Evolutionary conservation across 495 filamentous ascomycete species (phyloP), one percentile per base, ranked within the genome.

Genomic region (Hypoxylon subgilvum): DNA sequence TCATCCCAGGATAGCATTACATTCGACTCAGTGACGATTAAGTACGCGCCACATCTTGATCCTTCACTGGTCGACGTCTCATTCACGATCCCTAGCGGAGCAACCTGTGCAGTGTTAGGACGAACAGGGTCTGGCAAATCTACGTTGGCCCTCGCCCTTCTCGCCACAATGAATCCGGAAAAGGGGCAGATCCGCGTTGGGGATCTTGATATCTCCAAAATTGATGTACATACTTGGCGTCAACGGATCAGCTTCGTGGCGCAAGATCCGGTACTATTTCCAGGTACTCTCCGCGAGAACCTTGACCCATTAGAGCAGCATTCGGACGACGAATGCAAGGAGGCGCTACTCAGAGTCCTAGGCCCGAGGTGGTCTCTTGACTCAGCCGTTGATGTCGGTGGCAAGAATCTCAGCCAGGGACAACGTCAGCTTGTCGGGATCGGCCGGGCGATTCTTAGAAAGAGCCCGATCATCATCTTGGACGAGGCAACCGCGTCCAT

Each of bases 401-500:
- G 81, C 9, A 83, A 80, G 71, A 80, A 83, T 46, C 76, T 87
- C 52, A 82, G 78, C 46, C 84, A 86, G 48, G 85, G 85, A 8
- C 81, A 87, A 65, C 63, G 84, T 12, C 83, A 86, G 63, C 76
- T 86, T 12, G 73, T 88, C 8, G 80, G 81, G 21, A 77, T 87
- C 2, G 83, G 82, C 2, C 65, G 82, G 7, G 83, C 83, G 0
- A 77, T 87, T 9, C 73, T 86, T n/a, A 68, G 81, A 25, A 69
- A 79, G n/a, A 81, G 80, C 14, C 79, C 79, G 43, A 77, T 87
- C 27, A 78, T 87, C 19, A 72, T 92, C 36, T 69, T 92, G 56
- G 88, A 92, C 58, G 88, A 92, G 71, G 91, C 91, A 13, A 96
- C 91, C n/a, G 90, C 90, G 12, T 88, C 84, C 10, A 91, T 96